phyloP scores from a whole-genome alignment of 345 rosid species.

The Nasturtium officinale region DNA sequence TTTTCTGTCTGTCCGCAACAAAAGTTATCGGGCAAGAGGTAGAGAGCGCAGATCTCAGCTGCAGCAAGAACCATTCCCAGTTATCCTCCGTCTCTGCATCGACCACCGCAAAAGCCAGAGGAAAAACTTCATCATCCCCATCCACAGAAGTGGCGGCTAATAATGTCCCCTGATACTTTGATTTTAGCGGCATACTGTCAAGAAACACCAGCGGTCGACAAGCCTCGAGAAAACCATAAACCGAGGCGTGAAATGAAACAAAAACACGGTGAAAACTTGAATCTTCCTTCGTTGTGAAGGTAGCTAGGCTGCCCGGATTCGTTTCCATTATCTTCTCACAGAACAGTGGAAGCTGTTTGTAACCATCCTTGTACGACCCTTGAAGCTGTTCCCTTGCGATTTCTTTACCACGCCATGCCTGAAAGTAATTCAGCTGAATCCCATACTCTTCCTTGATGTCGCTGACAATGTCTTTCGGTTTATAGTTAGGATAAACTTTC shows the following conservation, averaged over 20 bases:
- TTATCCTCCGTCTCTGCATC: conserved; percentile 79
- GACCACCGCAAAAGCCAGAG: conserved; percentile 82
- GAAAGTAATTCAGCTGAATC: conserved; percentile 84
- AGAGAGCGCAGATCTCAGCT: conserved; percentile 67
- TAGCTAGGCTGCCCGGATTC: conserved; percentile 85
- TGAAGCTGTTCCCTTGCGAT: conserved; percentile 96
- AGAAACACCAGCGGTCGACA: conserved; percentile 94
- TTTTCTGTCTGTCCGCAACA: conserved; percentile 80
- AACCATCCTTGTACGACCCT: conserved; percentile 90
- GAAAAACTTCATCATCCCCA: conserved; percentile 79
- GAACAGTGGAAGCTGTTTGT: conserved; percentile 72
- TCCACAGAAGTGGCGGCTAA: conserved; percentile 89
- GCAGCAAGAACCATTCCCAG: conserved; percentile 94
- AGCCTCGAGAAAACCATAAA: conserved; percentile 74
- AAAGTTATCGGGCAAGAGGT: conserved; percentile 70
- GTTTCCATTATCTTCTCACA: conserved; percentile 85
- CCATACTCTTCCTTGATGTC: conserved; percentile 90
- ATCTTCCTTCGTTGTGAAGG: conserved; percentile 85
- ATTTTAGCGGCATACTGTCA: conserved; percentile 74
- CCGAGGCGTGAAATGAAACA: conserved; percentile 80
- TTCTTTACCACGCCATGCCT: conserved; percentile 98
- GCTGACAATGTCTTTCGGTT: conserved; percentile 88
- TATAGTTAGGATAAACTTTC: conserved; percentile 77
- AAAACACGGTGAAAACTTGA: conserved; percentile 92
- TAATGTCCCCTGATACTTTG: conserved; percentile 88